These are phyloP conservation scores for Lentinus tigrinus DNA, from an alignment of 768 basidiomycete genomes.

Conservation along the genomic window DNA sequence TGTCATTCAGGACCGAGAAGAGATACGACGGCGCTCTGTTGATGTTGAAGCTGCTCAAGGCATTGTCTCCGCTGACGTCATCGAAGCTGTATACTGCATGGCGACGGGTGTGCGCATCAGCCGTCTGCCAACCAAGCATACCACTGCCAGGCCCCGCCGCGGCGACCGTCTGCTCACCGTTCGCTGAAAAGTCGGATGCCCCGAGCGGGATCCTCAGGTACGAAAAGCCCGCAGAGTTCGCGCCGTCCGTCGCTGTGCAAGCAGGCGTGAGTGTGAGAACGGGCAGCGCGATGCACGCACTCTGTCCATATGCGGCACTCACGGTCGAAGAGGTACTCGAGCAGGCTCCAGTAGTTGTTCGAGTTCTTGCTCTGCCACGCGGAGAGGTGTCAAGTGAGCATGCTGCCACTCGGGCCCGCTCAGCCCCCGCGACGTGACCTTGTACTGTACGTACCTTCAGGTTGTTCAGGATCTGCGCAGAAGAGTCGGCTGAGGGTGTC, in stretches of 20 bases:
- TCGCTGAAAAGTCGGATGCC: conserved; percentile 70
- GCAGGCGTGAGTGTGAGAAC: background rate
- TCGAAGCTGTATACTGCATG: conserved; percentile 62
- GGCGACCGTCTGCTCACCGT: conserved; percentile 35
- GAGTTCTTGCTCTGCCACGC: conserved; percentile 44
- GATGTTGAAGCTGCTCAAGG: conserved; percentile 57
- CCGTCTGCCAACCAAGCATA: background rate
- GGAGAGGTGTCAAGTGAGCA: background rate
- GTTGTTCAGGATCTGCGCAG: conserved; percentile 56
- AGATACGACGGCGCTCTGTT: conserved; percentile 58
- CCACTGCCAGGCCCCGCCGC: background rate
- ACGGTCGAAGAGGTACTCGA: conserved; percentile 59
- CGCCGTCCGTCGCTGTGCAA: conserved; percentile 50
- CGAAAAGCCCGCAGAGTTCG: conserved; percentile 63
- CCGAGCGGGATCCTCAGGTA: conserved; percentile 72
- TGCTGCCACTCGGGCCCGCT: background rate
- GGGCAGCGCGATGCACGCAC: background rate
- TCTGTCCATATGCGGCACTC: conserved; percentile 4
- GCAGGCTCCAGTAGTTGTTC: conserved; percentile 54
- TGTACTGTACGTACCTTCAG: conserved; percentile 58
- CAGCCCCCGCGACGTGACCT: background rate
- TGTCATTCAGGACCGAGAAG: conserved; percentile 64
- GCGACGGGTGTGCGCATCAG: background rate
- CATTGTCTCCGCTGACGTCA: conserved; percentile 59
- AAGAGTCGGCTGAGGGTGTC: conserved; percentile 59